These are phyloP conservation scores for Ogataea minuta DNA, from an alignment of 805 yeast genomes.

Conservation along the genomic window DNA sequence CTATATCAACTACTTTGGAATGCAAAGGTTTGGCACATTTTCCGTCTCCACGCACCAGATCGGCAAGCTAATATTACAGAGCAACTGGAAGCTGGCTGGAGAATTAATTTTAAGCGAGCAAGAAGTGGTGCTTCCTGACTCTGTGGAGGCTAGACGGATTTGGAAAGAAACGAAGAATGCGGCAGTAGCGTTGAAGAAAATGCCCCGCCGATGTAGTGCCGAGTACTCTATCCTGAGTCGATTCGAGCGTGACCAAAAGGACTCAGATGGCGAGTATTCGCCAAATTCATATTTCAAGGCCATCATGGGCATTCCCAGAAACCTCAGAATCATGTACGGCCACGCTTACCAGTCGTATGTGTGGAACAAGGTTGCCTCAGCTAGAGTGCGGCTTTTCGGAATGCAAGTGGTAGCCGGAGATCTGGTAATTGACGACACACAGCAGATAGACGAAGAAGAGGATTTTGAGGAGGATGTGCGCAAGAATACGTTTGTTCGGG, in stretches of 20 bases:
- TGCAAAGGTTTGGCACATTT: slow-evolving; percentile 97
- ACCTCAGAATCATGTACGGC: slow-evolving; percentile 89
- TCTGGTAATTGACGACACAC: slow-evolving; percentile 43
- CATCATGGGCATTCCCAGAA: slow-evolving; percentile 86
- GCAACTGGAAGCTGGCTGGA: slow-evolving; percentile 78
- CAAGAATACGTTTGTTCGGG: slow-evolving; percentile 55
- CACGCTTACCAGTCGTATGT: slow-evolving; percentile 97
- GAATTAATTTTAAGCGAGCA: slow-evolving; percentile 82
- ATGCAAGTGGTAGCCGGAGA: slow-evolving; percentile 74
- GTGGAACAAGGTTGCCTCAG: slow-evolving; percentile 87
- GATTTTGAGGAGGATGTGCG: slow-evolving; percentile 70
- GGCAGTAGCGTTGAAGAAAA: slow-evolving; percentile 55
- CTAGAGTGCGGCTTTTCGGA: slow-evolving; percentile 71
- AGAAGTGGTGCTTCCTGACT: slow-evolving; percentile 77
- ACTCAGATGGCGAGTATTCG: slow-evolving; percentile 45
- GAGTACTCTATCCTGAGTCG: slow-evolving; percentile 70
- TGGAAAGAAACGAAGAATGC: slow-evolving; percentile 80
- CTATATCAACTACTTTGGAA: slow-evolving; percentile 92
- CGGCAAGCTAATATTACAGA: slow-evolving; percentile 69
- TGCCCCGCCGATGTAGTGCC: slow-evolving; percentile 90
- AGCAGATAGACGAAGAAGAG: slow-evolving; percentile 32
- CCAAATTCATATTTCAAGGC: slow-evolving; percentile 69
- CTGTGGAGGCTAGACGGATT: slow-evolving; percentile 74
- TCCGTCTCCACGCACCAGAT: slow-evolving; percentile 86
- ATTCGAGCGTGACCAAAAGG: slow-evolving; percentile 50